A percentile compares a stretch with the other conserved stretches of the same genome.
phyloP scores from a whole-genome alignment of 2,329 filamentous ascomycete genomes.

The Cercospora brassicicola region DNA sequence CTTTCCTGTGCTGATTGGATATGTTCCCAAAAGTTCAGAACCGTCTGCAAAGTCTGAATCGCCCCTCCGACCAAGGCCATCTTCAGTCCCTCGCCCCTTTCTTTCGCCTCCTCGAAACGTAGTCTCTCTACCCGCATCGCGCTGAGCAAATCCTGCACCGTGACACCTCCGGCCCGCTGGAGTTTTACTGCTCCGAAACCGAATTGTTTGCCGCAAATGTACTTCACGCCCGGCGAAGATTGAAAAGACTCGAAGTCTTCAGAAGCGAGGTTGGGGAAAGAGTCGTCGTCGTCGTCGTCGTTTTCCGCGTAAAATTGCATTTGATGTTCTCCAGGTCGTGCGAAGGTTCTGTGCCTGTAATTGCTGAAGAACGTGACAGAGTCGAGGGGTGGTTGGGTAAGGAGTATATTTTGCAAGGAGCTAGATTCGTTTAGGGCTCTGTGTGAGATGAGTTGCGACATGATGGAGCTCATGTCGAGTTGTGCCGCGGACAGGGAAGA shows the following conservation, averaged over 20 bases:
- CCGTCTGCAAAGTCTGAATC: background rate
- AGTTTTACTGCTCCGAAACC: background rate
- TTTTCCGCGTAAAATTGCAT: background rate
- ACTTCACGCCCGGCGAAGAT: background rate
- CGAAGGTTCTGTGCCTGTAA: background rate
- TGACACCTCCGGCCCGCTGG: background rate
- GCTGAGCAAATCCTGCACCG: background rate
- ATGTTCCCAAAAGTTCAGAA: background rate
- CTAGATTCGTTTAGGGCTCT: background rate
- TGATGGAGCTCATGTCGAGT: background rate
- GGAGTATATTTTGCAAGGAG: background rate
- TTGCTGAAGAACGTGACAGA: background rate
- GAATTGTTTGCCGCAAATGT: background rate
- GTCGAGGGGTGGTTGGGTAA: slow-evolving; percentile 3
- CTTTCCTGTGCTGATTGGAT: background rate
- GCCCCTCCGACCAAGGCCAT: background rate
- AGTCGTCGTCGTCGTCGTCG: background rate
- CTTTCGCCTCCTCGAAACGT: background rate
- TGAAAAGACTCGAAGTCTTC: background rate
- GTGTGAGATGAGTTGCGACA: background rate
- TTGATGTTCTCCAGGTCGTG: background rate
- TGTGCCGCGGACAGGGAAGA: background rate
- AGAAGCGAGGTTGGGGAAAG: background rate
- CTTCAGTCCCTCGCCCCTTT: background rate
- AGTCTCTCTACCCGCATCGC: background rate